Evolutionary conservation across 2,329 filamentous ascomycete species (phyloP), one percentile per base, ranked within the genome.

Genomic region (Fonsecaea multimorphosa): DNA sequence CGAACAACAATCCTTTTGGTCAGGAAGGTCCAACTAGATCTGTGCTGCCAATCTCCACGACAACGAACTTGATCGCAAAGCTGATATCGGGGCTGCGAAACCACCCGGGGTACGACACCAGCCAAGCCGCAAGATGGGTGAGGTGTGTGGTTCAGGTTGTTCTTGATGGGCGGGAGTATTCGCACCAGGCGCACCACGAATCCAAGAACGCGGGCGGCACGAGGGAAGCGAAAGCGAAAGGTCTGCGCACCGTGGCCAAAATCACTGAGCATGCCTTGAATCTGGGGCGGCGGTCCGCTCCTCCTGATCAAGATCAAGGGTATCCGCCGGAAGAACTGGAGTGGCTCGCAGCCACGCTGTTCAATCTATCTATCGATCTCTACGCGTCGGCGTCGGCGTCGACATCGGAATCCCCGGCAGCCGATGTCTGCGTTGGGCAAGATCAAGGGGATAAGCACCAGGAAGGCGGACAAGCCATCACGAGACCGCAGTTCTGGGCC

Each of bases 71-170:
- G n/a, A 64, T 73, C 2, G 58, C 89, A 54, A 85, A 87, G 66
- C 87, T 93, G 65, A 86, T 95, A 73, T 90, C 91, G 72, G 81
- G 87, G 55, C 87, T 90, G 19, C 89, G 86, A 77, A 80, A 77
- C 0, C 76, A 87, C 1, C 83, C 87, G 19, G 72, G 76, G 0
- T 86, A 88, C 52, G 83, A 89, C 67, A 81, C 82, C 3, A 74
- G 76, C 0, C 88, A 87, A 71, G 80, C 96, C 0, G 86, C 90
- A 7, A 90, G 89, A 72, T 96, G 95, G 80, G 85, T 94, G 53
- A 86, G 91, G 0, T 93, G 91, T 71, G 81, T 95, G 1, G 91
- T 94, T 69, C 89, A 91, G 67, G 81, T 87, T 0, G 84, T 89
- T 0, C 77, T 93, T 0, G 79, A 84, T 1, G 49, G 87, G n/a